Evolutionary conservation across 768 basidiomycete species (phyloP).

Genomic region (Collybia sp.): DNA sequence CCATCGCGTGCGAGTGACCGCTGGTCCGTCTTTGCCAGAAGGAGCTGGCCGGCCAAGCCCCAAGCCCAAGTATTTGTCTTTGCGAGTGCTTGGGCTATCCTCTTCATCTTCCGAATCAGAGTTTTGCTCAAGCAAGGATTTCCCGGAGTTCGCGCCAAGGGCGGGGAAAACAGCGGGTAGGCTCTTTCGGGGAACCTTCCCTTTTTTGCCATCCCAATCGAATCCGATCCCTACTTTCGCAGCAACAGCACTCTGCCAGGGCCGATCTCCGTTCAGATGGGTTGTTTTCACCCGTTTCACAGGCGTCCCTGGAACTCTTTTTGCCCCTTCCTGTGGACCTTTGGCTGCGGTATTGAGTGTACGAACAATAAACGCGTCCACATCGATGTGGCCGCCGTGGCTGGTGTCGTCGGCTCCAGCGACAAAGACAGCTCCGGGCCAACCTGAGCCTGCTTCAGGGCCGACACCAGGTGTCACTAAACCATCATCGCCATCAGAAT

Average conservation of each 20-base stretch:
- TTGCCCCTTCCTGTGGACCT: conserved; percentile 36
- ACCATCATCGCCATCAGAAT: conserved; percentile 55
- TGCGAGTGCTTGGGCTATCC: conserved; percentile 58
- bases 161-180: conserved; percentile 67
- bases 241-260: conserved; percentile 80
- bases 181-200: conserved; percentile 61
- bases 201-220: conserved; percentile 40
- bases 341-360: conserved; percentile 60
- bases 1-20: conserved; percentile 48
- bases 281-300: conserved; percentile 71
- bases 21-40: conserved; percentile 19
- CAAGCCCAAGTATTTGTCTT: conserved; percentile 53
- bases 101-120: conserved; percentile 66
- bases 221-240: conserved; percentile 55
- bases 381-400: conserved; percentile 29
- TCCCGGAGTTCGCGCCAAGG: conserved; percentile 24
- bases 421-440: conserved; percentile 50
- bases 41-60: conserved; percentile 55
- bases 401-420: conserved; percentile 35
- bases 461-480: conserved; percentile 66
- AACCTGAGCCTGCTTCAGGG: conserved; percentile 52
- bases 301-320: conserved; percentile 75
- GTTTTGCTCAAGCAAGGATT: conserved; percentile 29
- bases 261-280: conserved; percentile 52
- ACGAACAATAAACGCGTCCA: conserved; percentile 70